Percentiles rank a stretch among this genome's conserved stretches.
Evolutionary conservation across 768 basidiomycete genomes (phyloP).

Genomic region (Punctularia strigosozonata): DNA sequence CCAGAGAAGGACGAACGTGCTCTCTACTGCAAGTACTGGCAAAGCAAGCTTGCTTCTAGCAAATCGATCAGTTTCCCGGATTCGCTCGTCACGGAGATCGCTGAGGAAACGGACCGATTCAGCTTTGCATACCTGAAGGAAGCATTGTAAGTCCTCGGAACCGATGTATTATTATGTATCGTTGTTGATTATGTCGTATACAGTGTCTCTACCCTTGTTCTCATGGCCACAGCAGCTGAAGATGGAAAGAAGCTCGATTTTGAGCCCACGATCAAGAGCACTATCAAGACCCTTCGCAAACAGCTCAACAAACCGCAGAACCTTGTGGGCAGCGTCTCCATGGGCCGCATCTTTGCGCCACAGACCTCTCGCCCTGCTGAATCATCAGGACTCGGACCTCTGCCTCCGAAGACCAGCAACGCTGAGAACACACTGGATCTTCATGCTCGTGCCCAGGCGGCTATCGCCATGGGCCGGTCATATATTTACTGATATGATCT

Average conservation of each 20-base stretch:
- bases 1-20: slow-evolving; percentile 53
- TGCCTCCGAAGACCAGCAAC: slow-evolving; percentile 2
- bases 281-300: slow-evolving; percentile 52
- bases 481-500: slow-evolving; percentile 9
- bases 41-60: slow-evolving; percentile 57
- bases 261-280: slow-evolving; percentile 32
- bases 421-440: neutral
- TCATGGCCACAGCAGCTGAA: slow-evolving; percentile 40
- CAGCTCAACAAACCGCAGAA: slow-evolving; percentile 41
- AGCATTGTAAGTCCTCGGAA: slow-evolving; percentile 52
- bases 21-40: slow-evolving; percentile 72
- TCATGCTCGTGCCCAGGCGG: slow-evolving; percentile 9
- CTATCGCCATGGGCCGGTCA: slow-evolving; percentile 7
- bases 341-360: neutral
- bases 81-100: slow-evolving; percentile 45
- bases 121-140: slow-evolving; percentile 88
- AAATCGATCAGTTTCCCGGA: slow-evolving; percentile 57
- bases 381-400: neutral
- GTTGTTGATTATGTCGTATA: neutral
- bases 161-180: neutral
- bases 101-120: slow-evolving; percentile 49
- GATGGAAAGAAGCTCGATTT: slow-evolving; percentile 38
- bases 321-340: slow-evolving; percentile 1
- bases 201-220: slow-evolving; percentile 68
- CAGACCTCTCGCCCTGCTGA: neutral